Evolutionary conservation across 2,329 filamentous ascomycete genomes (phyloP), one percentile per base, ranked within the genome.

Genomic region (Dothideomycetes sp.): DNA sequence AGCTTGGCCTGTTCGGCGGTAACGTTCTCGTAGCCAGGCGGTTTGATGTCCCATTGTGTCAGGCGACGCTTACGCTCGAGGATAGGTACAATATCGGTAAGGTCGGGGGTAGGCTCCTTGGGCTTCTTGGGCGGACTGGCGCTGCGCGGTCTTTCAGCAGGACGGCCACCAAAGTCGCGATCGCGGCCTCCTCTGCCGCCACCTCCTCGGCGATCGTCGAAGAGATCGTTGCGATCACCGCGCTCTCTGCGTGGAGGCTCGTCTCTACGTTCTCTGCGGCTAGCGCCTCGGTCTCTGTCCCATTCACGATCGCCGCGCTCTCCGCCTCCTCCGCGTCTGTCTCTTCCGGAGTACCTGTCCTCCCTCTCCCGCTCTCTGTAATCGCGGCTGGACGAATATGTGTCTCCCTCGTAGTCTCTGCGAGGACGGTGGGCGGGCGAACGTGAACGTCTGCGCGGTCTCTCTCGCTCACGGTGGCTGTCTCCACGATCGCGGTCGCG

Each of bases 41-140:
- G 91, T 67, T 98, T 98, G 63, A 98, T 95, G 61, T 99, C 93
- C 91, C 91, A 99, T 64, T 98, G 93, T 24, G 88, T 96, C 70
- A 98, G 69, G 45, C 91, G 82, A 52, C 93, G 82, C 70, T 88
- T 91, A 54, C 89, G 81, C 56, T 89, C 81, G 48, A 87, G 69
- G 45, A 99, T 72, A 4, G 86, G 76, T n/a, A 82, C 70, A 45
- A 93, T 69, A 55, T 93, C 79, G 45, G 88, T 93, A 58, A 99
- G 70, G 61, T 99, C 93, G 24, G 91, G 93, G 1, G 91, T 98
- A 6, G 91, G 86, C 63, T 98, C 91, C 61, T 85, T 82, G 68
- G 89, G 91, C 70, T 93, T 93, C 8, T 80, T 78, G 19, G 84
- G 83, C 25, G 87, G 84, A 31, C 81, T 83, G 13, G 82, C 77